Conservation (phyloP, 495 filamentous ascomycete genomes). For the Penicillium flavigenum region DNA sequence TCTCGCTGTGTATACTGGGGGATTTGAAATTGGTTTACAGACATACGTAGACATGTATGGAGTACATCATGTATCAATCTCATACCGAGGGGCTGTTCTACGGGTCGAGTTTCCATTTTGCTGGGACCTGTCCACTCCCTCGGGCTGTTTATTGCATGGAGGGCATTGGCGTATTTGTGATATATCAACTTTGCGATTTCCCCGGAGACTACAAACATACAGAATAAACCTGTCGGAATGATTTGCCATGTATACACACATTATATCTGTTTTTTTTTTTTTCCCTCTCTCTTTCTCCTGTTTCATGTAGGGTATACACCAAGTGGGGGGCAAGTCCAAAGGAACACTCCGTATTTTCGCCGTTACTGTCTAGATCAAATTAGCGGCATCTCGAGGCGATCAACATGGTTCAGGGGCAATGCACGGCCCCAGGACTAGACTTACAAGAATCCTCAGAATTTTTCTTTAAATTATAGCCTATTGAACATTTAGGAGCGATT, state of each 20-base stretch:
- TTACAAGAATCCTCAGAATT: not conserved
- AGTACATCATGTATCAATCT: not conserved
- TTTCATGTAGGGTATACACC: constrained; percentile 10
- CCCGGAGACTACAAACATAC: constrained; percentile 7
- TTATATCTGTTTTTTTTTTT: no score
- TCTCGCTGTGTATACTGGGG: constrained; percentile 1
- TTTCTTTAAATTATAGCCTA: not conserved
- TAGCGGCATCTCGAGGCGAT: constrained; percentile 9
- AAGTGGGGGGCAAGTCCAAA: not conserved
- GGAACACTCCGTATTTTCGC: not conserved
- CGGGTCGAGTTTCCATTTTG: constrained; percentile 4
- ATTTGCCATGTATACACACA: not conserved
- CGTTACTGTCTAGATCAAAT: constrained; percentile 6
- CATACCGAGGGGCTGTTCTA: not conserved
- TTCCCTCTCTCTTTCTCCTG: no score
- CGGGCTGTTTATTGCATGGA: constrained; percentile 13
- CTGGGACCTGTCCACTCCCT: constrained; percentile 2
- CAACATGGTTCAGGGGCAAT: constrained; percentile 14
- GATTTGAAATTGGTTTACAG: not conserved
- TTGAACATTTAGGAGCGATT: not conserved
- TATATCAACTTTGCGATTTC: constrained; percentile 9
- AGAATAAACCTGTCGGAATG: constrained; percentile 11
- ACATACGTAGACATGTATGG: constrained; percentile 6
- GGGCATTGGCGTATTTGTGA: constrained; percentile 11
- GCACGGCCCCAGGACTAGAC: constrained; percentile 6